These are phyloP conservation scores for Lolium rigidum DNA, from an alignment of 176 grass and related monocot species.

Conservation along the genomic window DNA sequence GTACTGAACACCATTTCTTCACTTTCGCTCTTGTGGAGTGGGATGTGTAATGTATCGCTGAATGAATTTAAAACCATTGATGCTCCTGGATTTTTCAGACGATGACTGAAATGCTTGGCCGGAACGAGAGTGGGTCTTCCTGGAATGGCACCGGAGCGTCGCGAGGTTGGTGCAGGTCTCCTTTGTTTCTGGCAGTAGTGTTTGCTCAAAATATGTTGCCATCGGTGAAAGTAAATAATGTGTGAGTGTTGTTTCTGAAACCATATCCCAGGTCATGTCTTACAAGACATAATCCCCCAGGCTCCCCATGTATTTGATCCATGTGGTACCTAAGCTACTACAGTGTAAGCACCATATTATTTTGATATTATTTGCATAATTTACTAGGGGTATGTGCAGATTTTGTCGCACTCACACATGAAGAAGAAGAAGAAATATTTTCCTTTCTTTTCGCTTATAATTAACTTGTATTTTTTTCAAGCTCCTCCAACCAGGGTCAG, in stretches of 20 bases:
- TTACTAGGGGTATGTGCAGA: not conserved
- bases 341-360: not conserved
- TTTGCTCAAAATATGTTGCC: no score
- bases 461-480: not conserved
- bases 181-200: no score
- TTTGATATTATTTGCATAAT: not conserved
- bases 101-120: slow-evolving; percentile 62
- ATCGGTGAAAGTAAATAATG: no score
- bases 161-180: slow-evolving; percentile 46
- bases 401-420: not conserved
- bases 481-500: not conserved
- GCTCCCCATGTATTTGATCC: no score
- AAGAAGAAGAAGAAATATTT: not conserved
- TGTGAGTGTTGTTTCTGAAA: no score
- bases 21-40: not conserved
- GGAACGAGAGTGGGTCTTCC: slow-evolving; percentile 66
- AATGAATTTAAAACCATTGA: not conserved
- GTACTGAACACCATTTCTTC: not conserved
- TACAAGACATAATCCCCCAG: no score
- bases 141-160: slow-evolving; percentile 67
- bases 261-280: no score
- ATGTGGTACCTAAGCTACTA: no score
- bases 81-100: slow-evolving; percentile 60
- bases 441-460: not conserved
- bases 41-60: not conserved